Evolutionary conservation across 352 stramenopile genomes (phyloP).

Genomic region (Pelagophyceae sp.): DNA sequence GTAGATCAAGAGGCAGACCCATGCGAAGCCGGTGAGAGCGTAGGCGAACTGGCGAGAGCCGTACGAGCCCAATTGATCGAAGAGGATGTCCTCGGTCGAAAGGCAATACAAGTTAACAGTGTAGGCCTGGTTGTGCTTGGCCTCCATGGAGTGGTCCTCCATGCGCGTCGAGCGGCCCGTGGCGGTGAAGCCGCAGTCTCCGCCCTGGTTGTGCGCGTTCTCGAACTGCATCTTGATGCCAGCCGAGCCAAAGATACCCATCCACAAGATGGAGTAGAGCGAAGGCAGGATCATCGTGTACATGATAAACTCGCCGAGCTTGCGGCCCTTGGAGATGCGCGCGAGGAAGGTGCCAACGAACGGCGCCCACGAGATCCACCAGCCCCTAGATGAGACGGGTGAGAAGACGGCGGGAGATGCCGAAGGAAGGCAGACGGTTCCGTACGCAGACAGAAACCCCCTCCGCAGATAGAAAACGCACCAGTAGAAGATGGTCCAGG

Average conservation of each 20-base stretch:
- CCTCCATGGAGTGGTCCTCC: background rate
- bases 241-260: constrained; percentile 41
- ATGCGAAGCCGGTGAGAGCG: background rate
- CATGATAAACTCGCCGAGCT: constrained; percentile 36
- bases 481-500: constrained; percentile 50
- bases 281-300: constrained; percentile 32
- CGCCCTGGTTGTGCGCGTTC: background rate
- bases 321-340: constrained; percentile 41
- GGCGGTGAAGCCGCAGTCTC: background rate
- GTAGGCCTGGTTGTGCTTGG: constrained; percentile 23
- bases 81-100: background rate
- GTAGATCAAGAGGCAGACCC: constrained; percentile 31
- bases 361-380: constrained; percentile 44
- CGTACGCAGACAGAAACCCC: no score
- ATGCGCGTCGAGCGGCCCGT: background rate
- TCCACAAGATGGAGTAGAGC: constrained; percentile 40
- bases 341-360: constrained; percentile 50
- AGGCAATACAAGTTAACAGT: constrained; percentile 27
- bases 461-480: no score
- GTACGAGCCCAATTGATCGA: background rate
- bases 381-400: no score
- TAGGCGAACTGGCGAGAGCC: background rate
- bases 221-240: constrained; percentile 29
- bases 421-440: no score
- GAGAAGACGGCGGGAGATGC: no score